Evolutionary conservation across 2,329 filamentous ascomycete genomes (phyloP).

Genomic region (Aspergillus sp.): DNA sequence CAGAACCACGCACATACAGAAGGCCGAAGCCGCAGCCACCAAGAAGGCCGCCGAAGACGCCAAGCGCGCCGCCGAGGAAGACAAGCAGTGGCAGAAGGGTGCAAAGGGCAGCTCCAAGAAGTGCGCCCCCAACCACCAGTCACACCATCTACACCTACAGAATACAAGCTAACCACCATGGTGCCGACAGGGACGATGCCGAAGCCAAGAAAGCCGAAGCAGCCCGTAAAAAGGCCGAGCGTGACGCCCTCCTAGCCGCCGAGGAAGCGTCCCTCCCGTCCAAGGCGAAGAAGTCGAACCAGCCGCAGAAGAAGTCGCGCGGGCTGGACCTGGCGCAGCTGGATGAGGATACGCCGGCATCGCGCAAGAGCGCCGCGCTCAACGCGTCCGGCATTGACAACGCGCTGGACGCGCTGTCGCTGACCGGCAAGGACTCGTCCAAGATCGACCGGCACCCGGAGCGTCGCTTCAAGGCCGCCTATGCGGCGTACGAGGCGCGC

Average conservation of each 20-base stretch:
- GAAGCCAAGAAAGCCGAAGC: conserved; percentile 78
- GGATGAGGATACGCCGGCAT: conserved; percentile 56
- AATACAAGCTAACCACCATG: background rate
- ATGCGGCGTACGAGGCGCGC: conserved; percentile 75
- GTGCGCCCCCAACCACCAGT: conserved; percentile 52
- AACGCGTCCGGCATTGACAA: conserved; percentile 91
- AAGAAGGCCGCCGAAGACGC: conserved; percentile 72
- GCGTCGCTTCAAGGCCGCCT: conserved; percentile 81
- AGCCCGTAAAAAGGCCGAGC: conserved; percentile 87
- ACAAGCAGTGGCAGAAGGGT: conserved; percentile 78
- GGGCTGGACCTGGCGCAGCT: conserved; percentile 75
- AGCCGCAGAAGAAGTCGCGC: conserved; percentile 40
- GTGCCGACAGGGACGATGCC: conserved; percentile 67
- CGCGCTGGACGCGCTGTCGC: conserved; percentile 77
- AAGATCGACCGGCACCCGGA: conserved; percentile 90
- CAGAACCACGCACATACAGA: conserved; percentile 49
- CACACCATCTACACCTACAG: background rate
- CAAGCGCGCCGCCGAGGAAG: conserved; percentile 65
- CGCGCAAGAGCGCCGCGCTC: conserved; percentile 56
- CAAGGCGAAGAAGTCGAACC: conserved; percentile 56
- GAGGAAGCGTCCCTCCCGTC: conserved; percentile 70
- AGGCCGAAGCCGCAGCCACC: conserved; percentile 79
- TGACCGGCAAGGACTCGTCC: conserved; percentile 57
- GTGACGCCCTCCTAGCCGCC: conserved; percentile 74
- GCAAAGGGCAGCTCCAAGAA: conserved; percentile 83